Percentiles rank a stretch among this genome's conserved stretches.
Evolutionary conservation across 345 rosid genomes (phyloP).

Genomic region (Cardamine chenopodiifolia): DNA sequence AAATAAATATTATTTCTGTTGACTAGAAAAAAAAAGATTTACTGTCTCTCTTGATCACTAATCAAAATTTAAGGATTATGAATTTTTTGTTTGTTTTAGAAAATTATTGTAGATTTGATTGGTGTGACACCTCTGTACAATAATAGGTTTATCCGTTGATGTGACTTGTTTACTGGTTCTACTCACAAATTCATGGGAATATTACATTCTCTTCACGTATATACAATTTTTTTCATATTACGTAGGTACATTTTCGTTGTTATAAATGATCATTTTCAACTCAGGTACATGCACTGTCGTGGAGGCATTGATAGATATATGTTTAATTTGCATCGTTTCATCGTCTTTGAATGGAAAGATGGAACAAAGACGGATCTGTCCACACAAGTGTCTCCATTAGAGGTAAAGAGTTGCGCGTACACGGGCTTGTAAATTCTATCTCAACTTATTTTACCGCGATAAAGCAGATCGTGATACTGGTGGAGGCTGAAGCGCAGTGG

Average conservation of each 20-base stretch:
- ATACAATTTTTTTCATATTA: background rate
- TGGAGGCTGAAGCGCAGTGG: no score
- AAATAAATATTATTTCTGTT: background rate
- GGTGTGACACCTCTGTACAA: background rate
- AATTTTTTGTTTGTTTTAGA: background rate
- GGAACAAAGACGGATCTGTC: background rate
- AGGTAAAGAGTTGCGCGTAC: no score
- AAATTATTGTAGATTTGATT: background rate
- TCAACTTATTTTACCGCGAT: no score
- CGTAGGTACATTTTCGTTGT: background rate
- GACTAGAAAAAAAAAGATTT: no score
- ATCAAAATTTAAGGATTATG: background rate
- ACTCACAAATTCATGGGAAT: background rate
- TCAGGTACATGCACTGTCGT: background rate
- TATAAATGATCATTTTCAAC: background rate
- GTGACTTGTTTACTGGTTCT: background rate
- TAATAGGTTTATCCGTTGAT: background rate
- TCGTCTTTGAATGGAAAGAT: background rate
- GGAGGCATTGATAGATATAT: background rate
- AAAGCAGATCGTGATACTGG: no score
- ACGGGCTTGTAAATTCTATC: no score
- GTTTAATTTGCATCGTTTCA: background rate
- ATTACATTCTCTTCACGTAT: background rate
- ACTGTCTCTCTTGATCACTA: no score
- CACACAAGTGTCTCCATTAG: no score